A percentile compares a stretch with the other conserved stretches of the same genome.
Conservation (phyloP, 1,139 yeast species). For the Wickerhamomyces sp. region DNA sequence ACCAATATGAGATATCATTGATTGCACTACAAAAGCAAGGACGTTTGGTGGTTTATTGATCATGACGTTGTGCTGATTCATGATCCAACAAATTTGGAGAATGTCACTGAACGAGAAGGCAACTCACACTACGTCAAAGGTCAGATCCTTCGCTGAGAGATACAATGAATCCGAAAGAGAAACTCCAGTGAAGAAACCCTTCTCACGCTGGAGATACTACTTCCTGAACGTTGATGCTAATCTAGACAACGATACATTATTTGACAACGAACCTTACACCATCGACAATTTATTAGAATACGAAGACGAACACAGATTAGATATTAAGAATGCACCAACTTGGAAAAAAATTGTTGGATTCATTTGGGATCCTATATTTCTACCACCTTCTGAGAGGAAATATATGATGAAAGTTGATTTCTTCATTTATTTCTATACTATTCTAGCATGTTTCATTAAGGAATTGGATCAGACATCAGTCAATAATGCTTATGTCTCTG, state of each 20-base stretch:
- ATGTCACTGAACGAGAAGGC: no score
- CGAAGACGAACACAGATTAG: conserved; percentile 1
- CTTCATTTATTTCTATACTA: conserved; percentile 6
- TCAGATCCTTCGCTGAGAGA: no score
- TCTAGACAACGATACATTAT: conserved; percentile 2
- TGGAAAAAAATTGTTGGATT: conserved; percentile 8
- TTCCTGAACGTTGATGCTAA: conserved; percentile 3
- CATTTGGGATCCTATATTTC: conserved; percentile 10
- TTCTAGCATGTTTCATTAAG: conserved; percentile 10
- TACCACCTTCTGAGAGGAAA: conserved; percentile 8
- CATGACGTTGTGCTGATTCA: no score
- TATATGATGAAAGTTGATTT: conserved; percentile 7
- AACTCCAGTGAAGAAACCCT: neutral
- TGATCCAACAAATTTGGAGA: no score
- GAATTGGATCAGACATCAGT: conserved; percentile 44
- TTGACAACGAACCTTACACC: conserved; percentile 8
- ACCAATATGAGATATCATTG: no score
- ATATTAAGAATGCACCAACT: conserved; percentile 1
- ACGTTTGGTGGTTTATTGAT: no score
- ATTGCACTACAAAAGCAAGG: no score
- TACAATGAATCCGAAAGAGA: no score
- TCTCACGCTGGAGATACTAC: conserved; percentile 1
- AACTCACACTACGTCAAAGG: no score
- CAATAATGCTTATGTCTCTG: conserved; percentile 37
- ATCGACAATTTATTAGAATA: conserved; percentile 4